Evolutionary conservation across 2,329 filamentous ascomycete species (phyloP), one percentile per base, ranked within the genome.

Genomic region (Colletotrichum tropicale): DNA sequence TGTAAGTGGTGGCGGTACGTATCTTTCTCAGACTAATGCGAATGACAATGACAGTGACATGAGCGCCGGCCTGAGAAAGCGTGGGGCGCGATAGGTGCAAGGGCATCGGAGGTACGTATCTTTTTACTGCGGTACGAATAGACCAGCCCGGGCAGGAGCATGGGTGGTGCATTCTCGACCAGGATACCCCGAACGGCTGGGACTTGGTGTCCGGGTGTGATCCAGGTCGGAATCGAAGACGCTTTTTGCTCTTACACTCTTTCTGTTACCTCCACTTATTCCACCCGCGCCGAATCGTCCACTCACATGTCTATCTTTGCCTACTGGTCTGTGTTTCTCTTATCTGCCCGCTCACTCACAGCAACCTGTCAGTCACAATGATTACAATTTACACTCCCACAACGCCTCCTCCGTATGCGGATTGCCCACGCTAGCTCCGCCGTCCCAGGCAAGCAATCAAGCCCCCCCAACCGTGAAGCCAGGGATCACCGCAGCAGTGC

Each of bases 41-140:
- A 73, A 75, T 75, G 73, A 73, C 73, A 73, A 75, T 73, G 73
- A 73, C 73, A 75, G 64, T 69, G 70, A 75, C 69, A 75, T 64
- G 62, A 32, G 52, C 48, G 69, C 56, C 55, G 32, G 55, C 61
- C 36, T 61, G 61, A 55, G 48, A 64, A 67, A 72, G 69, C 73
- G 58, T 75, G 73, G 73, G 58, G 69, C 61, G 69, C 56, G 70
- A 68, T 68, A 73, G 34, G 68, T 71, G 61, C 72, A 75, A 38
- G 61, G 58, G 60, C 68, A 28, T 34, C 52, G n/a, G n/a, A 38
- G 24, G 68, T 75, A 75, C 72, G 72, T 75, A 71, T 16, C 32
- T 38, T 38, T 38, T 8, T 18, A 38, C 36, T 38, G 36, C 36
- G 16, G 8, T 38, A 38, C 13, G 32, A 7, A 34, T 38, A 18